Percentiles rank a stretch among this genome's conserved stretches.
Evolutionary conservation across 805 yeast genomes (phyloP).

Genomic region (Sungouiozyma ichnusensis): DNA sequence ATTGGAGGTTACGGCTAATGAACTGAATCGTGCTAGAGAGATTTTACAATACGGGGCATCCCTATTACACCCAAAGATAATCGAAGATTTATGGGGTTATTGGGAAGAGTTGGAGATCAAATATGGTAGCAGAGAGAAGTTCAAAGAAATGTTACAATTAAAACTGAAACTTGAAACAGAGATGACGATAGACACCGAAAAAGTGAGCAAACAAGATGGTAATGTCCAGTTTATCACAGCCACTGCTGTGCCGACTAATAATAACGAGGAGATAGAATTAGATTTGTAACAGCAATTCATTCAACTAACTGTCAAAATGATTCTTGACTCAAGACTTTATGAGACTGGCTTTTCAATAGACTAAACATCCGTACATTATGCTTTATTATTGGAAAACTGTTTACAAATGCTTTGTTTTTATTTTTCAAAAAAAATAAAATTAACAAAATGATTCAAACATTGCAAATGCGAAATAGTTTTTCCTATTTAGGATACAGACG

Average conservation of each 20-base stretch:
- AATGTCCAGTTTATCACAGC: conserved; percentile 39
- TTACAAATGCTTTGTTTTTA: too few species aligned
- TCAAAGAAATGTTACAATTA: conserved; percentile 59
- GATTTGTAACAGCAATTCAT: too few species aligned
- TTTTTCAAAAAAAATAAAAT: too few species aligned
- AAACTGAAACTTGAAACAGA: conserved; percentile 35
- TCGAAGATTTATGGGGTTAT: conserved; percentile 41
- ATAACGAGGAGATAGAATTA: conserved; percentile 54
- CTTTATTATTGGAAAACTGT: too few species aligned
- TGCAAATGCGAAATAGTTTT: not conserved
- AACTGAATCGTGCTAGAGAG: conserved; percentile 51
- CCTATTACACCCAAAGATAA: conserved; percentile 28
- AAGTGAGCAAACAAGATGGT: conserved; percentile 15
- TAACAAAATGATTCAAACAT: not conserved
- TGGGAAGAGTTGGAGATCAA: conserved; percentile 72
- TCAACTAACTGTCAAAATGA: too few species aligned
- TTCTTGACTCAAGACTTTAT: too few species aligned
- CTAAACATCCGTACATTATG: not conserved
- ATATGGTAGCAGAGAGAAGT: conserved; percentile 60
- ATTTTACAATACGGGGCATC: conserved; percentile 47
- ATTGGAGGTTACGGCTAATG: conserved; percentile 44
- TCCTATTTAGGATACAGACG: not conserved
- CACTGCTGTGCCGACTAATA: conserved; percentile 28
- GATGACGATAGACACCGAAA: conserved; percentile 23
- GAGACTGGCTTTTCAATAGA: not conserved